Percentiles rank a stretch among this genome's conserved stretches.
Evolutionary conservation across 2,329 filamentous ascomycete genomes (phyloP).

Genomic region (Fusarium beomiforme): DNA sequence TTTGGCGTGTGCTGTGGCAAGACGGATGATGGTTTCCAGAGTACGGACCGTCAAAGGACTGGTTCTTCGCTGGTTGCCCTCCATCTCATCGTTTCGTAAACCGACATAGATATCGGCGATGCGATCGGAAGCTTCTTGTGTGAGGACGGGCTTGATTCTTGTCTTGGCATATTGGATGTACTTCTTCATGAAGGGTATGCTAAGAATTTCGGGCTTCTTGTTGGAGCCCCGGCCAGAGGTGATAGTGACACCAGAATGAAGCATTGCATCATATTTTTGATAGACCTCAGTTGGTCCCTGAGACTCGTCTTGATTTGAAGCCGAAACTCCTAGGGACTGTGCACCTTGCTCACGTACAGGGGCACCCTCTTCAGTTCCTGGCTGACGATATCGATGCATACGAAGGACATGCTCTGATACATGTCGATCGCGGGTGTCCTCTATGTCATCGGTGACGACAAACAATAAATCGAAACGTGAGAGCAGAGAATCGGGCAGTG

Average conservation of each 20-base stretch:
- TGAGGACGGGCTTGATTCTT: constrained; percentile 87
- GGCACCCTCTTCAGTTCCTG: constrained; percentile 92
- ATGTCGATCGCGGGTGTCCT: constrained; percentile 88
- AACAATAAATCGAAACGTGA: constrained; percentile 99
- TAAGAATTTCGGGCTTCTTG: constrained; percentile 86
- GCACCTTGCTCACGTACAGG: constrained; percentile 88
- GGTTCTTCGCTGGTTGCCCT: constrained; percentile 91
- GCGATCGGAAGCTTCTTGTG: constrained; percentile 89
- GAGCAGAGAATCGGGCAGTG: constrained; percentile 91
- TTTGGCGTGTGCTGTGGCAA: constrained; percentile 96
- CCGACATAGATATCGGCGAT: constrained; percentile 92
- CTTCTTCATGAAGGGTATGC: constrained; percentile 99
- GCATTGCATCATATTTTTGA: constrained; percentile 96
- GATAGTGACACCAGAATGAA: constrained; percentile 88
- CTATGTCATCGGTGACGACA: constrained; percentile 97
- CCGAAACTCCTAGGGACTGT: constrained; percentile 87
- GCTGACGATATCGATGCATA: constrained; percentile 95
- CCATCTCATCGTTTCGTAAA: constrained; percentile 93
- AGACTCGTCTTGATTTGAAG: constrained; percentile 79
- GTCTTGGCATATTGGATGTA: constrained; percentile 99
- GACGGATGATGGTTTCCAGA: constrained; percentile 96
- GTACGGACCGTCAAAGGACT: constrained; percentile 97
- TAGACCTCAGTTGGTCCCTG: constrained; percentile 86
- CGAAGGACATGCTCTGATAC: constrained; percentile 96
- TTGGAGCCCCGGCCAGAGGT: constrained; percentile 78